Conservation (phyloP, 148 eudicot genomes). For the Selenicereus undatus region DNA sequence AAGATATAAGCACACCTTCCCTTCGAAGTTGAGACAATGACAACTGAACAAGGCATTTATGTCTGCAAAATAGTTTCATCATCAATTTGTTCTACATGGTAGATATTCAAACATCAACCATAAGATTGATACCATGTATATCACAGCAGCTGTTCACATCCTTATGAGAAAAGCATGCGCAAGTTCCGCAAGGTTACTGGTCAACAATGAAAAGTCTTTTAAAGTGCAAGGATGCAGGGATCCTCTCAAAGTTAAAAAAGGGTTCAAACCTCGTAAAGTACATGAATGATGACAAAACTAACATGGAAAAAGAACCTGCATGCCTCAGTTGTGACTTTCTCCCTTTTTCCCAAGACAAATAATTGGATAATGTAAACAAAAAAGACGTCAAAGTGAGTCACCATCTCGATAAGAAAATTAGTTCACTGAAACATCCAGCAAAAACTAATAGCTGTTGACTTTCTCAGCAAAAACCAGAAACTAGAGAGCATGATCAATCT, state of each 20-base stretch:
- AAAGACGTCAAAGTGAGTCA: neutral
- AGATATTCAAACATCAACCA: neutral
- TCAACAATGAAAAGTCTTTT: neutral
- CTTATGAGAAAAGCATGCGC: neutral
- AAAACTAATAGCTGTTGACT: neutral
- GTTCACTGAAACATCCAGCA: neutral
- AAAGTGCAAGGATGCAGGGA: neutral
- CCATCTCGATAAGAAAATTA: neutral
- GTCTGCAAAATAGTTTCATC: slow-evolving; percentile 46
- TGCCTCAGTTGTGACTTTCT: neutral
- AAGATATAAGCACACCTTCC: slow-evolving; percentile 60
- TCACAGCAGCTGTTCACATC: neutral
- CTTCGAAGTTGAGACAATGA: slow-evolving; percentile 73
- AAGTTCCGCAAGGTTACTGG: neutral
- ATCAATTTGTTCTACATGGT: neutral
- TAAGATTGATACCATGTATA: neutral
- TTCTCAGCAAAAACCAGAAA: neutral
- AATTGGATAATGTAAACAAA: neutral
- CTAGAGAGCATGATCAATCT: slow-evolving; percentile 3
- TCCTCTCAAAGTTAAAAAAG: neutral
- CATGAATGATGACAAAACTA: neutral
- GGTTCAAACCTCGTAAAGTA: neutral
- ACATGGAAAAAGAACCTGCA: neutral
- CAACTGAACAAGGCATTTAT: slow-evolving; percentile 73
- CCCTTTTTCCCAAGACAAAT: neutral